Evolutionary conservation across 2,329 filamentous ascomycete species (phyloP), one percentile per base, ranked within the genome.

Genomic region (Neopestalotiopsis rosae): DNA sequence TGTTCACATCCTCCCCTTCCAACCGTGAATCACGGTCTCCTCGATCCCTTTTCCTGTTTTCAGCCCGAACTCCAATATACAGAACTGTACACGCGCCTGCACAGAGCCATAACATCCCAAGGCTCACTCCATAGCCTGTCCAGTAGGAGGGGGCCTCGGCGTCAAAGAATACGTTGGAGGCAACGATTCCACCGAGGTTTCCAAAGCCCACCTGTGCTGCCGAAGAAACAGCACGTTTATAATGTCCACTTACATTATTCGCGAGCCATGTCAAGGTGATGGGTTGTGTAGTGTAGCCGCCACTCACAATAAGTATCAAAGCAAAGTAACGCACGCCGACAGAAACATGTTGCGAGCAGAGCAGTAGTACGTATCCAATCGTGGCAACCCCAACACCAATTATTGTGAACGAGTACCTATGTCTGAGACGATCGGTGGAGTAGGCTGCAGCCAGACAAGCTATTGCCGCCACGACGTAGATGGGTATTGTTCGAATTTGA

Each of bases 161-260:
- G 3, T 78, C 73, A 42, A 87, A 73, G 71, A 85, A 89, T 67
- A 88, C 82, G 71, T 88, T 88, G 58, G 80, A 82, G 0, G 84
- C 84, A 13, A 88, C 79, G 63, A 88, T 83, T 3, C 86, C 86
- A 0, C 81, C 83, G 7, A 82, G 71, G 74, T 88, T 88, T 13
- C 86, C 87, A 5, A 87, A 80, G 69, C 83, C 72, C 72, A 86
- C 82, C 79, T 84, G 84, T 70, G 88, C 81, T 17, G 86, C 87
- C 24, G 86, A 81, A 5, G 83, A 82, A 34, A 90, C 81, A 0
- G 83, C 81, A 20, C 87, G 82, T 78, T 90, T 90, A 76, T 88
- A 89, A 74, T 88, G 86, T 1, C 87, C 87, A 0, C 81, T 83
- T 71, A 89, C 81, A 71, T 87, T 87, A 74, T 90, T 89, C 68